phyloP scores from a whole-genome alignment of 352 stramenopile genomes.

The Vaucheria bursata region DNA sequence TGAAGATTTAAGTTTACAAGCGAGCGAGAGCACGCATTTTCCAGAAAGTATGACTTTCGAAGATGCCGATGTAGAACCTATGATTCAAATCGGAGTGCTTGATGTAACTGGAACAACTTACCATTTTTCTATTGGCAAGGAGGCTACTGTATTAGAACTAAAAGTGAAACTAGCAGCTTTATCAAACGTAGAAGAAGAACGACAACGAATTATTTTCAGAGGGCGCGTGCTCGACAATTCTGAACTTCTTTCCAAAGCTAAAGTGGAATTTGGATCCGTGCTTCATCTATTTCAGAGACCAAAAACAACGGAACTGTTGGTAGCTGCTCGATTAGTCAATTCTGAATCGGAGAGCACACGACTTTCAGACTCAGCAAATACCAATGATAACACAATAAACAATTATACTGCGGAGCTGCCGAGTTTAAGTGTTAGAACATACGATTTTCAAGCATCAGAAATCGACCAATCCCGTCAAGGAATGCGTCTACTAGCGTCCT shows the following conservation, averaged over 20 bases:
- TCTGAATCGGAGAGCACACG: too few species aligned
- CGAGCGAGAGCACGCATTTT: too few species aligned
- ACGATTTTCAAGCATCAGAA: too few species aligned
- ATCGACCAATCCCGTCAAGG: not conserved
- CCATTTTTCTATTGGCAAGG: not conserved
- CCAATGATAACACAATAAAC: too few species aligned
- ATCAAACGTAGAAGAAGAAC: not conserved
- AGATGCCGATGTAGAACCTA: too few species aligned
- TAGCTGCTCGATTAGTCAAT: too few species aligned
- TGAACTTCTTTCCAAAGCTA: not conserved
- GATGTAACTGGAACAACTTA: slow-evolving; percentile 2
- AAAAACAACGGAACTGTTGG: not conserved
- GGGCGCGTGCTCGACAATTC: not conserved
- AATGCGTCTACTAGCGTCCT: not conserved
- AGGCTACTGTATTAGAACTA: not conserved
- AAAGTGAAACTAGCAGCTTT: not conserved
- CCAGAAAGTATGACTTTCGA: too few species aligned
- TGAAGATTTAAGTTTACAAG: not conserved
- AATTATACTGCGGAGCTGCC: too few species aligned
- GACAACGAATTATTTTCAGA: slow-evolving; percentile 3
- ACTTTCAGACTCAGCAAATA: too few species aligned
- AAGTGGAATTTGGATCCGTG: not conserved
- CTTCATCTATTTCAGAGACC: slow-evolving; percentile 12
- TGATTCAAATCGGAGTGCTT: not conserved
- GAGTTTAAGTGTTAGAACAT: too few species aligned